Base-by-base conservation (phyloP, 176 grass and related monocot species). In the Oryza longistaminata region DNA sequence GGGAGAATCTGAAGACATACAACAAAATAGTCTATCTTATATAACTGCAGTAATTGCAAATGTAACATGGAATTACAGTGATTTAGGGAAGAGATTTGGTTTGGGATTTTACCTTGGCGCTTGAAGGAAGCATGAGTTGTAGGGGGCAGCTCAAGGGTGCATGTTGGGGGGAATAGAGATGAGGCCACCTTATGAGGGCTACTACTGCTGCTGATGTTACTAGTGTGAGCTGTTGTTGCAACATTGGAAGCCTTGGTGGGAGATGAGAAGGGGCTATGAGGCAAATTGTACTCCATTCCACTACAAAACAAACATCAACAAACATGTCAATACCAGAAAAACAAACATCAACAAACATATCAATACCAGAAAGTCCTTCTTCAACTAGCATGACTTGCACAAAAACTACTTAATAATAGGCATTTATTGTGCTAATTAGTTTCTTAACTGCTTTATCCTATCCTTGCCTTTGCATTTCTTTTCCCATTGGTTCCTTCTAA, bases 51-150 rank as follows among this genome's bases (percentile, higher is more conserved):
- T 35, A 35, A 35, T 35, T 35, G 34, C 34, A 35, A 35, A 35
- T 35, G 34, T 5, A 35, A 35, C 34, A 35, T 35, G 34, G 34
- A 35, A 35, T 3, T 35, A 35, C 34, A 35, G 34, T 35, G 34
- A 35, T 35, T 35, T 35, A 35, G 17, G 21, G 14, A 55, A 62
- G 24, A n/a, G 12, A 48, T 37, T 14, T 2, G 37, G 0, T 87
- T 37, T 45, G 12, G 61, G 80, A 10, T 7, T 88, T 72, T 87
- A 97, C 94, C 94, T 94, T 35, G 92, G 95, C 86, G 91, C 85
- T 85, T 94, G 85, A 79, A 93, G 93, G 87, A 95, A 98, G 77
- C 89, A 95, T 7, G 89, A 91, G 88, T 78, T 93, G 86, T 92
- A 92, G 3, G 87, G 92, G 31, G 91, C 33, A 90, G 55, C 50